Evolutionary conservation across 192 early-diverging fungal species (phyloP).

Genomic region (Coemansia pectinata): DNA sequence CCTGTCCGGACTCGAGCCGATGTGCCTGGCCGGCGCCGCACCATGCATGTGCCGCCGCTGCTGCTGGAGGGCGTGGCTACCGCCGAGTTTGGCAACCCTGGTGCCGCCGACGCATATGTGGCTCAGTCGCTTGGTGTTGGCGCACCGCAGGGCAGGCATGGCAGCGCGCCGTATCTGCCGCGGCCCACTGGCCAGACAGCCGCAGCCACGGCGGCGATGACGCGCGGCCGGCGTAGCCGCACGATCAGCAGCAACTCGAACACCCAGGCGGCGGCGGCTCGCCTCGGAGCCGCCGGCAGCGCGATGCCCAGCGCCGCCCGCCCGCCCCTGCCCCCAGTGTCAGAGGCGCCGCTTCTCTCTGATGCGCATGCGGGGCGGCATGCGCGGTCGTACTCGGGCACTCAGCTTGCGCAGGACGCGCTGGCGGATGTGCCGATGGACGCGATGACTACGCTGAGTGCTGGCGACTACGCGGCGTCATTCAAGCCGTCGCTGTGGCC

Average conservation of each 20-base stretch:
- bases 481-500: slow-evolving; percentile 47
- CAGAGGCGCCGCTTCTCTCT: slow-evolving; percentile 7
- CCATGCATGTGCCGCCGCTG: slow-evolving; percentile 52
- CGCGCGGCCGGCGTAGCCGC: slow-evolving; percentile 31
- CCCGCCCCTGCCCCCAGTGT: slow-evolving; percentile 19
- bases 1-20: neutral
- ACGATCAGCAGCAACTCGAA: slow-evolving; percentile 30
- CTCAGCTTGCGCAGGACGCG: slow-evolving; percentile 33
- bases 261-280: neutral
- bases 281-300: neutral
- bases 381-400: slow-evolving; percentile 34
- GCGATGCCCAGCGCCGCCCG: neutral
- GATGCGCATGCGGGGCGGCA: slow-evolving; percentile 6
- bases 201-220: neutral
- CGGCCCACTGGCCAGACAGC: neutral
- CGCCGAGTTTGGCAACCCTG: slow-evolving; percentile 16
- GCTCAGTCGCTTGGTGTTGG: slow-evolving; percentile 1
- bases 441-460: slow-evolving; percentile 43
- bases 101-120: neutral
- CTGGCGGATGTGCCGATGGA: slow-evolving; percentile 41
- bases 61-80: slow-evolving; percentile 46
- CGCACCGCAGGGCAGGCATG: slow-evolving; percentile 1
- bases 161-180: slow-evolving; percentile 13
- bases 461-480: slow-evolving; percentile 31
- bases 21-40: slow-evolving; percentile 31